Evolutionary conservation across 192 early-diverging fungal genomes (phyloP).

Genomic region (Geranomyces variabilis): DNA sequence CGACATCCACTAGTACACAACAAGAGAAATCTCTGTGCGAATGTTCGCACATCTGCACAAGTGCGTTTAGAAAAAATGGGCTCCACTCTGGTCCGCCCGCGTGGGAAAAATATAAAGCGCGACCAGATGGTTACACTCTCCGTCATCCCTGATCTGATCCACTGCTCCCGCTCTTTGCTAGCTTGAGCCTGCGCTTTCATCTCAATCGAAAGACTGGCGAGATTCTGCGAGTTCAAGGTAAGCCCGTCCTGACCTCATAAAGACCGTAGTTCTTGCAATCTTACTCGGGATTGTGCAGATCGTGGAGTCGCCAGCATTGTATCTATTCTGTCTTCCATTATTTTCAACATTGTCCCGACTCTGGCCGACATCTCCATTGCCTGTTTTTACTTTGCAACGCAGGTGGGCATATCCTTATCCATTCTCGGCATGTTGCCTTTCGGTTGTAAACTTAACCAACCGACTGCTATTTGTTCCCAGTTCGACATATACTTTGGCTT

Average conservation of each 20-base stretch:
- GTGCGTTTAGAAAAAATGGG: slow-evolving; percentile 10
- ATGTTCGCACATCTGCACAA: slow-evolving; percentile 90
- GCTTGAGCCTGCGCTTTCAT: slow-evolving; percentile 89
- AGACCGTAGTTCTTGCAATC: too few species aligned
- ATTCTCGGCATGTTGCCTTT: not conserved
- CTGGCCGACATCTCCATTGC: slow-evolving; percentile 30
- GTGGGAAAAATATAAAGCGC: too few species aligned
- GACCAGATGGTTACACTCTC: not conserved
- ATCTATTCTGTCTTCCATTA: slow-evolving; percentile 34
- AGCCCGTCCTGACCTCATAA: not conserved
- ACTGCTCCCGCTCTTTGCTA: not conserved
- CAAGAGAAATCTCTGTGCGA: slow-evolving; percentile 80
- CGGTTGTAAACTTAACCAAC: too few species aligned
- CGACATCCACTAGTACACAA: slow-evolving; percentile 62
- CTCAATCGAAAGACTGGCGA: slow-evolving; percentile 95
- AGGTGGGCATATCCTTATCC: slow-evolving; percentile 12
- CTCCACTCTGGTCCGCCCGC: too few species aligned
- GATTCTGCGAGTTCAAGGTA: slow-evolving; percentile 74
- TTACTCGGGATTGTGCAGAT: too few species aligned
- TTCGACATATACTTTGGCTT: slow-evolving; percentile 78
- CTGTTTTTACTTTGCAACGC: slow-evolving; percentile 30
- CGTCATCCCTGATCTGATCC: not conserved
- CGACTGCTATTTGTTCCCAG: not conserved
- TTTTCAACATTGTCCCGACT: slow-evolving; percentile 35
- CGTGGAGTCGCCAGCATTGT: slow-evolving; percentile 68